Base-by-base conservation (phyloP, 2,329 filamentous ascomycete species). In the Aspergillus alliaceus region DNA sequence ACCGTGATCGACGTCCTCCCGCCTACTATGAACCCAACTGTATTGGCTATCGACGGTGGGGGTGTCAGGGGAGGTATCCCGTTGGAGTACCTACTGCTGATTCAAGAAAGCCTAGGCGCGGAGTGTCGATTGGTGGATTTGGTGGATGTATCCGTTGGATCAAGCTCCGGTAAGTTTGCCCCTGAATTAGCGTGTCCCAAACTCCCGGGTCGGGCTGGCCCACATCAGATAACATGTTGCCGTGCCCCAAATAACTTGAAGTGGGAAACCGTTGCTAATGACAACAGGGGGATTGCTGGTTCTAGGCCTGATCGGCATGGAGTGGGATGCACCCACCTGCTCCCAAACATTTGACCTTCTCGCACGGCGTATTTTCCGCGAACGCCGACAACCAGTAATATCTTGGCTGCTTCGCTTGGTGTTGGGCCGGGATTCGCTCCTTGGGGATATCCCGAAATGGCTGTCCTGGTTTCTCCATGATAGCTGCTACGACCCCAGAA, bases 21-120 rank as follows among this genome's bases (percentile, higher is more conserved):
- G 6, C 59, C 59, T 5, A 71, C 63, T 2, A 63, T 63, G 18
- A 67, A 66, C 20, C 65, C 62, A 1, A 57, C 51, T n/a, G 58
- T 72, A 15, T 50, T 72, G 4, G 63, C 64, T 7, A 68, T 72
- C 37, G 63, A 72, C 39, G 59, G 65, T 5, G 62, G 65, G 3
- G 61, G 66, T 3, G 59, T 69, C 15, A 58, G 63, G 7, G 64
- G 61, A 12, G 58, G 69, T 8, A 62, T 67, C 15, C 60, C 58
- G 5, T 47, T 67, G 14, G 47, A 63, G 35, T 58, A 57, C 31
- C 32, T 64, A 12, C 50, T 57, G 12, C 25, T 64, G 9, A 57
- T 66, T 7, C 56, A 66, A 44, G 61, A 64, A 51, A 40, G 49
- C 6, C 58, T 66, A 15, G 48, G 37, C 3, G 14, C 18, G 3